Evolutionary conservation across 441 rosid species (phyloP), one percentile per base, ranked within the genome.

Genomic region (Corymbia citriodora): DNA sequence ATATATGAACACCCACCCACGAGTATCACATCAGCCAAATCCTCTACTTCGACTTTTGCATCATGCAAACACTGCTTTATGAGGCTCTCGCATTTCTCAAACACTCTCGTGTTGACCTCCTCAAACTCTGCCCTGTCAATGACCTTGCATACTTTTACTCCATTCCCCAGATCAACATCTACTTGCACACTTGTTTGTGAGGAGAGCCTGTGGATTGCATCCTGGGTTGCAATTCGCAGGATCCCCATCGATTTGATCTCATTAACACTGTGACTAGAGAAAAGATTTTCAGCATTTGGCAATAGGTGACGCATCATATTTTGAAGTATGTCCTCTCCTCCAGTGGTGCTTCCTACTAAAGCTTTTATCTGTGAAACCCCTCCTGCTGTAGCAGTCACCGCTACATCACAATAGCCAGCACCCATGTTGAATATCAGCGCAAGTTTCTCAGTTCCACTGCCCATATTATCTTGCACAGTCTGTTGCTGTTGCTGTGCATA

Each of bases 341-440:
- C 99, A 45, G 93, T 88, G 31, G 97, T 87, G 79, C 89, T 95
- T 89, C 99, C 99, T 2, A 96, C 92, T 63, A 98, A 93, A 36
- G 98, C 95, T 90, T 96, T 98, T 61, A 98, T 96, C 92, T 95
- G 98, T 25, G 98, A 96, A 92, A 98, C 98, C 50, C 99, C 98
- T 89, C 99, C 98, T 50, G 95, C 99, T 29, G 98, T 97, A 18
- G 97, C 95, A 63, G 95, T 92, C 63, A 97, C 97, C n/a, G 97
- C 96, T 33, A 97, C 97, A 54, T 98, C 99, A 65, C 96, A 95
- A 90, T 94, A 96, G 40, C 99, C 98, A 53, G 98, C 99, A 88
- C 99, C 98, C 95, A 96, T 94, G 89, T 96, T 98, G 90, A 98
- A 97, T 92, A 98, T 95, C 87, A 97, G 94, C 4, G 95, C 99